Evolutionary conservation across 192 early-diverging fungal genomes (phyloP).

Genomic region (Coemansia guatemalensis): DNA sequence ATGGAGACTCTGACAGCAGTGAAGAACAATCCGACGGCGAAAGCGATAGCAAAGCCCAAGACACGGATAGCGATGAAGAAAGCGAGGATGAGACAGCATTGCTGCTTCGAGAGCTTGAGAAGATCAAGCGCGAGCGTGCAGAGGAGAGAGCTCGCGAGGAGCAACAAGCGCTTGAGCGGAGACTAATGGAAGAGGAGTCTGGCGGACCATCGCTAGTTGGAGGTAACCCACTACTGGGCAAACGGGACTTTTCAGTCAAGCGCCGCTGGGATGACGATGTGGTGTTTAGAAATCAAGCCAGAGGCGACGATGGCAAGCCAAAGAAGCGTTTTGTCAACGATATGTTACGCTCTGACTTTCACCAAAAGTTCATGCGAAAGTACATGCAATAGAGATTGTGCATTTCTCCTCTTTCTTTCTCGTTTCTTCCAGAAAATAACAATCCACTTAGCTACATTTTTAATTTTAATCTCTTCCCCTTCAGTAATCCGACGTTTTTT

Average conservation of each 20-base stretch:
- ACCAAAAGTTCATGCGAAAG: conserved; percentile 94
- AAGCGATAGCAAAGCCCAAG: conserved; percentile 6
- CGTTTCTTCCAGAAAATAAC: not conserved
- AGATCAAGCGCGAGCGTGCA: conserved; percentile 90
- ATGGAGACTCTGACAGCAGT: conserved; percentile 30
- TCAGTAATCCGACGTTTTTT: conserved; percentile 3
- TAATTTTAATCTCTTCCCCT: not conserved
- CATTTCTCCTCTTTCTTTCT: conserved; percentile 7
- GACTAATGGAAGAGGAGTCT: conserved; percentile 57
- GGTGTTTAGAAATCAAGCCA: conserved; percentile 95
- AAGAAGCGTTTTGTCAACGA: conserved; percentile 98
- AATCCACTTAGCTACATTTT: not conserved
- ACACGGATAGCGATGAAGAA: conserved; percentile 47
- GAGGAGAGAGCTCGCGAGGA: conserved; percentile 84
- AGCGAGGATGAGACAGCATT: conserved; percentile 91
- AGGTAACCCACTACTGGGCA: conserved; percentile 82
- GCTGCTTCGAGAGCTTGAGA: conserved; percentile 78
- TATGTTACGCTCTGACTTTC: conserved; percentile 93
- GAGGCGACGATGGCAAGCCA: conserved; percentile 79
- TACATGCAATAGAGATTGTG: conserved; percentile 63
- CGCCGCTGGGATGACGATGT: conserved; percentile 98
- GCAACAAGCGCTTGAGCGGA: conserved; percentile 49
- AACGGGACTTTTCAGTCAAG: conserved; percentile 80
- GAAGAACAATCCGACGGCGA: conserved; percentile 12
- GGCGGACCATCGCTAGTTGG: conserved; percentile 56